phyloP scores from a whole-genome alignment of 345 rosid genomes.

The Nephelium lappaceum region DNA sequence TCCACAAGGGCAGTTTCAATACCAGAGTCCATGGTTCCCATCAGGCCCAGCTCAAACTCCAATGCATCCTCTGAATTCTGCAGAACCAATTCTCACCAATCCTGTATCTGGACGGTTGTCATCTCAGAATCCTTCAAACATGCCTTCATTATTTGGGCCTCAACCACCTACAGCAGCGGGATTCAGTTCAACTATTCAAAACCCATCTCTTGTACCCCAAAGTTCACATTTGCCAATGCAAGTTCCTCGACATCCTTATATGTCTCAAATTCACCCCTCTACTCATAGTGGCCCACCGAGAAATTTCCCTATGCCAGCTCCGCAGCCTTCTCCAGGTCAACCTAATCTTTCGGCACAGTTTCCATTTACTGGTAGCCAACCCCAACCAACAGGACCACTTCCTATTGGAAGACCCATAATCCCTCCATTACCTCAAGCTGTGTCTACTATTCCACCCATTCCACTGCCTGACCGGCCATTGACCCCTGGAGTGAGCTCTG shows the following conservation, averaged over 20 bases:
- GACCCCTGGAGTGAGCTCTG: constrained; percentile 35
- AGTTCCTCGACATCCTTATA: constrained; percentile 30
- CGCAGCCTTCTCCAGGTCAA: constrained; percentile 45
- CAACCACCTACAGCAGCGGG: constrained; percentile 40
- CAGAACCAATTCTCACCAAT: constrained; percentile 41
- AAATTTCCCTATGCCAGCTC: constrained; percentile 40
- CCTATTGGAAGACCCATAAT: constrained; percentile 39
- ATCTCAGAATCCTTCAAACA: constrained; percentile 36
- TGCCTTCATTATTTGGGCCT: constrained; percentile 50
- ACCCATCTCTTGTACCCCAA: constrained; percentile 37
- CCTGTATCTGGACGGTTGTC: constrained; percentile 34
- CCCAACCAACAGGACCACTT: constrained; percentile 38
- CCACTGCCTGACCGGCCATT: constrained; percentile 36
- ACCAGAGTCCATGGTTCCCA: constrained; percentile 46
- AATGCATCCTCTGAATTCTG: constrained; percentile 31
- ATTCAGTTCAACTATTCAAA: constrained; percentile 41
- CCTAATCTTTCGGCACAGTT: constrained; percentile 28
- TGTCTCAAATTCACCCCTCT: constrained; percentile 40
- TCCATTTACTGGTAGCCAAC: constrained; percentile 47
- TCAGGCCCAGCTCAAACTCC: constrained; percentile 40
- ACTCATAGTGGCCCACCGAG: constrained; percentile 40
- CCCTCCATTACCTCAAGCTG: constrained; percentile 42
- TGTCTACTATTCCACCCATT: constrained; percentile 36
- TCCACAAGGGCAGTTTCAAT: constrained; percentile 53
- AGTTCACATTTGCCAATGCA: constrained; percentile 39